Base-by-base conservation (phyloP, 495 filamentous ascomycete genomes). In the Penicillium ucsense region DNA sequence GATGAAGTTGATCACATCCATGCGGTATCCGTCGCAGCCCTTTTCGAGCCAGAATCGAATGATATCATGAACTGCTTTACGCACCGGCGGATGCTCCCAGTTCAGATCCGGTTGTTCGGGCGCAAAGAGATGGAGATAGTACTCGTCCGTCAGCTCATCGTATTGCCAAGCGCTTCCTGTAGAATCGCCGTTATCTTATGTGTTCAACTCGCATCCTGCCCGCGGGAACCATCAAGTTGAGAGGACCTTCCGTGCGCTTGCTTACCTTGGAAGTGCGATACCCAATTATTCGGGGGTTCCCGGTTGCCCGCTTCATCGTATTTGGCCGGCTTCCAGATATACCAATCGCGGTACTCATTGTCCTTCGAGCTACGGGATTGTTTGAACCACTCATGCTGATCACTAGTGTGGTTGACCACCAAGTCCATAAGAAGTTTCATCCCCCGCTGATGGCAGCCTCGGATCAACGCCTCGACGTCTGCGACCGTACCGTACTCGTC, bases 341-440 rank as follows among this genome's bases (percentile, higher is more conserved):
- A 88, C 78, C 80, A 88, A 57, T 86, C 74, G 1, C 80, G 67
- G 57, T 84, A 87, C 35, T 76, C 63, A 49, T 62, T 71, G 43
- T 76, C 67, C 51, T 71, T 81, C 12, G 76, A 80, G 11, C 72
- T 75, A 39, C 79, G 69, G 5, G 82, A 83, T 45, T 86, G 74
- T 52, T 78, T 68, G 63, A 89, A 89, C 85, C 86, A 89, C 31
- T 73, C 72, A 53, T 87, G 83, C 65, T 87, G 74, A 48, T 86
- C 79, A n/a, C 77, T 82, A n/a, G 83, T 87, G 61, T 89, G 86
- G 53, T 89, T 89, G 35, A 87, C 77, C 0, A 89, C 85, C 27
- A 88, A 62, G 59, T 89, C 85, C 60, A 89, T 77, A 9, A 88
- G 69, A 30, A 88, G 58, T 56, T 78, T 84, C 81, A 89, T 85